A percentile compares a stretch with the other conserved stretches of the same genome.
phyloP scores from a whole-genome alignment of 2,329 filamentous ascomycete species.

The Fusarium sp. region DNA sequence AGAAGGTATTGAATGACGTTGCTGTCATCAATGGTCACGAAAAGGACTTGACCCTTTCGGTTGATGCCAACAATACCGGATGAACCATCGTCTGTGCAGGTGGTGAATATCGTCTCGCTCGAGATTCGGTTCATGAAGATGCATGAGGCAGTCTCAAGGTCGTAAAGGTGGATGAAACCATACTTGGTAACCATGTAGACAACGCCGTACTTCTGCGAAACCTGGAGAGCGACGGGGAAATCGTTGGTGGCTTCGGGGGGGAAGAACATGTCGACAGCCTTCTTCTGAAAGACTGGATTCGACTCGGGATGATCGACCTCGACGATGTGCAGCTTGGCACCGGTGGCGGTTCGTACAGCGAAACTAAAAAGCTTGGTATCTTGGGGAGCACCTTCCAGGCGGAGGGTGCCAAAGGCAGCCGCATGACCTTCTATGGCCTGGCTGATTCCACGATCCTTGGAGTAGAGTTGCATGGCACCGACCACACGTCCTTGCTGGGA shows the following conservation, averaged over 20 bases:
- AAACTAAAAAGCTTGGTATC: slow-evolving; percentile 98
- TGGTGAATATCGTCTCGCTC: slow-evolving; percentile 98
- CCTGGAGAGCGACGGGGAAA: slow-evolving; percentile 97
- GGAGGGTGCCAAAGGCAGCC: slow-evolving; percentile 89
- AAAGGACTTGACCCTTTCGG: slow-evolving; percentile 95
- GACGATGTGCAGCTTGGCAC: slow-evolving; percentile 96
- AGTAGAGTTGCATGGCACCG: slow-evolving; percentile 97
- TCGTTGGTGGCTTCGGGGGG: slow-evolving; percentile 94
- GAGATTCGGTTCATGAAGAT: slow-evolving; percentile 99
- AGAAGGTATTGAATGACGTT: slow-evolving; percentile 94
- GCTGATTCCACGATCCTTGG: slow-evolving; percentile 94
- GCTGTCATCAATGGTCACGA: slow-evolving; percentile 91
- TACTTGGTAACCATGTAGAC: slow-evolving; percentile 99
- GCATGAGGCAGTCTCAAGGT: slow-evolving; percentile 92
- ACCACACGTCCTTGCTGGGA: slow-evolving; percentile 93
- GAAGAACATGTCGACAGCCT: slow-evolving; percentile 98
- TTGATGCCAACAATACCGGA: slow-evolving; percentile 95
- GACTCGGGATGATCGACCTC: slow-evolving; percentile 94
- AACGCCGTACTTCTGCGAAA: slow-evolving; percentile 95
- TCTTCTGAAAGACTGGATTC: slow-evolving; percentile 93
- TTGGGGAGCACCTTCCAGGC: slow-evolving; percentile 86
- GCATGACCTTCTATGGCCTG: slow-evolving; percentile 98
- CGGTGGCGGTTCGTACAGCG: slow-evolving; percentile 87
- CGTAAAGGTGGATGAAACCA: slow-evolving; percentile 98
- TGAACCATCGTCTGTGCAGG: slow-evolving; percentile 83